phyloP scores from a whole-genome alignment of 345 rosid species.

The Gossypium rotundifolium region DNA sequence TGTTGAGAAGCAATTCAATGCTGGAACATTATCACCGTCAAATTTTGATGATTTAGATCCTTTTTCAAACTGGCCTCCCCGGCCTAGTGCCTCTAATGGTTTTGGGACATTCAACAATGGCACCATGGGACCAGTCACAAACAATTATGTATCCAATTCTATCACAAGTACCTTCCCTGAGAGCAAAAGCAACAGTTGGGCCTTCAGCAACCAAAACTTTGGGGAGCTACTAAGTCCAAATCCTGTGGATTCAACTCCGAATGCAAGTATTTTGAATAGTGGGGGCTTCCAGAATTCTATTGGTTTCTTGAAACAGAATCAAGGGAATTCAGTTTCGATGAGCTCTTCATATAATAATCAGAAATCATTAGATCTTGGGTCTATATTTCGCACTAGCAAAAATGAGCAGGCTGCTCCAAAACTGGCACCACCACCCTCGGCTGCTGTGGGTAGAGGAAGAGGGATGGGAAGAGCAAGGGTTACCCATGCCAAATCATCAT shows the following conservation, averaged over 20 bases:
- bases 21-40: constrained; percentile 34
- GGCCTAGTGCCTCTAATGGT: constrained; percentile 32
- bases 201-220: constrained; percentile 33
- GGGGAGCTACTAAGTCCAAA: constrained; percentile 33
- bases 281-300: constrained; percentile 32
- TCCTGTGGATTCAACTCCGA: constrained; percentile 19
- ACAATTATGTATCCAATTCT: constrained; percentile 24
- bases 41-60: constrained; percentile 72
- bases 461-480: constrained; percentile 60
- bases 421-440: constrained; percentile 87
- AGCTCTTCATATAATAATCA: constrained; percentile 33
- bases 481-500: constrained; percentile 34
- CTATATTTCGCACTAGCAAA: constrained; percentile 63
- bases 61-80: constrained; percentile 85
- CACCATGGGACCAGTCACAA: constrained; percentile 18
- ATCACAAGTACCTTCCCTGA: constrained; percentile 27
- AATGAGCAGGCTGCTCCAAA: constrained; percentile 52
- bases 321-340: constrained; percentile 29
- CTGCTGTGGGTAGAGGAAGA: constrained; percentile 65
- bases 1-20: constrained; percentile 31
- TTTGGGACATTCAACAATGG: constrained; percentile 43
- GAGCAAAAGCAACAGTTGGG: constrained; percentile 45
- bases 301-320: constrained; percentile 53
- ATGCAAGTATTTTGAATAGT: not conserved
- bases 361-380: constrained; percentile 56